Evolutionary conservation across 805 yeast species (phyloP), one percentile per base, ranked within the genome.

Genomic region (Candida morakotiae): DNA sequence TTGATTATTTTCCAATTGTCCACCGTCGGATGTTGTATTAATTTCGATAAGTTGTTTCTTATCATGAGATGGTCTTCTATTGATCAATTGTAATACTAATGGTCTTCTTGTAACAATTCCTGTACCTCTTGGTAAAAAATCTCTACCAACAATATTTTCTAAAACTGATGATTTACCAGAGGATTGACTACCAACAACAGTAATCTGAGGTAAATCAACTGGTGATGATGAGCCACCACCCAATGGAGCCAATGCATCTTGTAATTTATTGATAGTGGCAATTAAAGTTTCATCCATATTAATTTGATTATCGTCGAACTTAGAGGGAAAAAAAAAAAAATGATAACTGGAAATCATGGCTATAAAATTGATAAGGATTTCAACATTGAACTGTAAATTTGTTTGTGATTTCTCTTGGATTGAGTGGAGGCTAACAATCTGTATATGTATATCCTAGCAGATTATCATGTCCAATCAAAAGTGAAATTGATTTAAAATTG

Each of bases 181-280:
- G 29, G 95, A 85, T 58, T 87, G 96, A 4, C 95, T 86, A 28
- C 96, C 96, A 31, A 87, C 95, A 25, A 87, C 96, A n/a, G 96
- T 87, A 54, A 87, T 87, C 61, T 87, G 96, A 11, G 96, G 96
- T 47, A 87, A 71, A 61, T 87, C 96, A 37, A 87, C 87, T 10
- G 95, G 94, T n/a, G 93, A 83, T 28, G 77, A 65, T 8, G 94
- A 77, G 18, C 94, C 93, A 20, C 89, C 89, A 17, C 97, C 98
- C 30, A 91, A 73, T 9, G 96, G 95, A 20, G 97, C 95, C 56
- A 93, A 76, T n/a, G 96, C 98, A 60, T 91, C 98, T 67, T 89
- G 94, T 40, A 87, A 75, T 60, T 85, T 86, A 69, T 87, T 87
- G 56, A 87, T 91, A 16, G 94, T 84, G 37, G 84, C 79, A 52